phyloP scores from a whole-genome alignment of 2,329 filamentous ascomycete genomes.

The Pseudogymnoascus sp. region DNA sequence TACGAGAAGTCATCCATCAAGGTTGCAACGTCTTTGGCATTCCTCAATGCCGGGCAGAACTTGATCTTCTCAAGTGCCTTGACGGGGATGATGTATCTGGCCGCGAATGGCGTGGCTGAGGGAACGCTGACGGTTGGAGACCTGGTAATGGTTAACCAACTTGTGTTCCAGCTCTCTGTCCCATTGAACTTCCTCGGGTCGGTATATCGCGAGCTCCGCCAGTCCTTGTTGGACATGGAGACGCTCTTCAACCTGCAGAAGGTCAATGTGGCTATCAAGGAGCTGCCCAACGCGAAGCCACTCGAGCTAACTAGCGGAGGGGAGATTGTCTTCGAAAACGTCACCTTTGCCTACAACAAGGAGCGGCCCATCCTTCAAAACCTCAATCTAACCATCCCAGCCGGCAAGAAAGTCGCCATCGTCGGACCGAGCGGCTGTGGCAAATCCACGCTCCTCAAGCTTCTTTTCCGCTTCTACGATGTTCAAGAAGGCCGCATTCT shows the following conservation, averaged over 20 bases:
- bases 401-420: conserved; percentile 90
- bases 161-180: conserved; percentile 95
- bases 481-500: conserved; percentile 75
- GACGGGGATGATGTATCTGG: conserved; percentile 97
- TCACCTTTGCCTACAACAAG: conserved; percentile 83
- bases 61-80: conserved; percentile 92
- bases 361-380: conserved; percentile 83
- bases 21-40: conserved; percentile 83
- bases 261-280: conserved; percentile 80
- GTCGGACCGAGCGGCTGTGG: conserved; percentile 94
- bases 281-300: conserved; percentile 64
- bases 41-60: conserved; percentile 92
- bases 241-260: conserved; percentile 96
- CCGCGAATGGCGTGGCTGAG: conserved; percentile 75
- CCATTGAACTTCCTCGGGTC: conserved; percentile 97
- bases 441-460: conserved; percentile 84
- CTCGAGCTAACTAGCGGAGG: conserved; percentile 68
- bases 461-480: conserved; percentile 94
- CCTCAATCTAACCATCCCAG: conserved; percentile 79
- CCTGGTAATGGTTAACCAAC: conserved; percentile 96
- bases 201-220: conserved; percentile 89
- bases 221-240: conserved; percentile 96
- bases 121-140: conserved; percentile 86
- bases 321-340: conserved; percentile 89
- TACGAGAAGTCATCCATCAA: conserved; percentile 97